Conservation (phyloP, 352 stramenopile genomes). For the Pythium monospermum region DNA sequence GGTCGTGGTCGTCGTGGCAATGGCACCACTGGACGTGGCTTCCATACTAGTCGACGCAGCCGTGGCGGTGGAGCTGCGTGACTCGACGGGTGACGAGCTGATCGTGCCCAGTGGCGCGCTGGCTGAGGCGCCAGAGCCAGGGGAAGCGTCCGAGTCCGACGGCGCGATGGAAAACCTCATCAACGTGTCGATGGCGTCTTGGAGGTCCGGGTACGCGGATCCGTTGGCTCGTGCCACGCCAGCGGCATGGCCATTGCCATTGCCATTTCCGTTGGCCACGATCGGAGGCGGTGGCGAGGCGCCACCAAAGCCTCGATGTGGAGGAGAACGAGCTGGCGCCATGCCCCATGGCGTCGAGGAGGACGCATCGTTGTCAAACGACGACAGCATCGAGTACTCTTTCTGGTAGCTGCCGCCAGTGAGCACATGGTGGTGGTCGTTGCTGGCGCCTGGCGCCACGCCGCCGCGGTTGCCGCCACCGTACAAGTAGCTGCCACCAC, state of each 20-base stretch:
- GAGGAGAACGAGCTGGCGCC: not conserved
- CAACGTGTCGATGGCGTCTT: conserved; percentile 84
- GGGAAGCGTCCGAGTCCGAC: conserved; percentile 18
- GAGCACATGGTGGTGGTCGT: not conserved
- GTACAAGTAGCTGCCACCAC: conserved; percentile 33
- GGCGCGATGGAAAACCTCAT: conserved; percentile 80
- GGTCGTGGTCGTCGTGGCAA: too few species aligned
- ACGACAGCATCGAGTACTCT: conserved; percentile 60
- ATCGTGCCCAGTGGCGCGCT: conserved; percentile 28
- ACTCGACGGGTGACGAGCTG: conserved; percentile 24
- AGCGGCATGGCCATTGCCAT: too few species aligned
- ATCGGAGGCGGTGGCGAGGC: conserved; percentile 23
- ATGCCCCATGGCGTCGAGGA: conserved; percentile 10
- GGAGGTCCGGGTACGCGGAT: conserved; percentile 63
- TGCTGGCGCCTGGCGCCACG: not conserved
- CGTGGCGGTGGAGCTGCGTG: not conserved
- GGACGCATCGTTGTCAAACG: conserved; percentile 42
- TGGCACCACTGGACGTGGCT: too few species aligned
- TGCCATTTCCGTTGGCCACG: conserved; percentile 14
- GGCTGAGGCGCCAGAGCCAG: not conserved
- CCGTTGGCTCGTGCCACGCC: conserved; percentile 19
- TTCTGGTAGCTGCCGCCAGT: conserved; percentile 33
- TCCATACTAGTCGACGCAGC: too few species aligned
- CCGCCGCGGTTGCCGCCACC: conserved; percentile 20
- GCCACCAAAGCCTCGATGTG: too few species aligned